Conservation (phyloP, 169 alveolate species). For the Plasmodium inui region DNA sequence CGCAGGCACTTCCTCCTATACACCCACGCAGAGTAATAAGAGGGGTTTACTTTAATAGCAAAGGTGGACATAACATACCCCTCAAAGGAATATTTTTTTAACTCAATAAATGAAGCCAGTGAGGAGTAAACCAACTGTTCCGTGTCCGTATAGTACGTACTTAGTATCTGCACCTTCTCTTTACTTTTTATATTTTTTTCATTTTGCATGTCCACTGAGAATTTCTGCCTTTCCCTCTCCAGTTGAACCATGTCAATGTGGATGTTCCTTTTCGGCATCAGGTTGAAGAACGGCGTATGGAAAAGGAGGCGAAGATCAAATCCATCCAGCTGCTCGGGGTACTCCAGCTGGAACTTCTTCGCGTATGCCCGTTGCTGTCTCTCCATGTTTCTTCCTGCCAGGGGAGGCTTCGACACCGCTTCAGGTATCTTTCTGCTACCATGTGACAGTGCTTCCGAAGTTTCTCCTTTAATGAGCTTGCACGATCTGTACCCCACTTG, state of each 20-base stretch:
- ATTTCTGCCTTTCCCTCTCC: slow-evolving; percentile 20
- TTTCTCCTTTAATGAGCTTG: neutral
- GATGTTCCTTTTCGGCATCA: neutral
- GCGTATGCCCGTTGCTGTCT: slow-evolving; percentile 4
- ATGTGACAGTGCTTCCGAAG: neutral
- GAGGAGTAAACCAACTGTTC: slow-evolving; percentile 21
- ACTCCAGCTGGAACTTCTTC: slow-evolving; percentile 11
- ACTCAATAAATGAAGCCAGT: slow-evolving; percentile 48
- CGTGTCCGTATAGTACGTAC: slow-evolving; percentile 49
- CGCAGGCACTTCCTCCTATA: slow-evolving; percentile 69
- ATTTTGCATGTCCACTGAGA: neutral
- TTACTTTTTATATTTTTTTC: slow-evolving; percentile 13
- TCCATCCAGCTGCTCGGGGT: slow-evolving; percentile 31
- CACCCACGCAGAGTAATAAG: slow-evolving; percentile 74
- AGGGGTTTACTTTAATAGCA: slow-evolving; percentile 49
- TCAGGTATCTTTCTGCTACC: no score
- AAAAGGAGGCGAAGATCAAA: neutral
- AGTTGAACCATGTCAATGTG: slow-evolving; percentile 17
- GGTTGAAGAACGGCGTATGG: slow-evolving; percentile 2
- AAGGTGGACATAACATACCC: slow-evolving; percentile 51
- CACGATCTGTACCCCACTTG: neutral
- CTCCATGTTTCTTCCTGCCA: slow-evolving; percentile 11
- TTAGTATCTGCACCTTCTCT: slow-evolving; percentile 31
- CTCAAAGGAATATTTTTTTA: slow-evolving; percentile 58
- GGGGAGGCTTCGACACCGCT: neutral